Conservation (phyloP, 163 green algal species). For the Chlamydomonas reinhardtii region DNA sequence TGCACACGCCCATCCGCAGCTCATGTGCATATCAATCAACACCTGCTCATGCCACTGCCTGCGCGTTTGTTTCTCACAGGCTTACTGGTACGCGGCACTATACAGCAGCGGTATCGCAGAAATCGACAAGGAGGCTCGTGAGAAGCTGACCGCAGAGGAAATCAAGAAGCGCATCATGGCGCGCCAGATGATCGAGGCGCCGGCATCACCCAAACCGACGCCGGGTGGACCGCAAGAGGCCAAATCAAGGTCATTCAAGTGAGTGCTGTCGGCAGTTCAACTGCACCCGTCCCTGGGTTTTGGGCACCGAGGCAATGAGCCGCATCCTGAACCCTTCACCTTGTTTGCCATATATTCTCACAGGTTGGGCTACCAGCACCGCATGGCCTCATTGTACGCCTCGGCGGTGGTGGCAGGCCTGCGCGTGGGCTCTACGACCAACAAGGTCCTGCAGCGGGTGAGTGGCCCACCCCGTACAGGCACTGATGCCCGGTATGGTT, state of each 20-base stretch:
- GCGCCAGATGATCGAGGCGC: too few relatives aligned
- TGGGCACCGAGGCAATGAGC: too few relatives aligned
- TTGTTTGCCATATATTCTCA: too few relatives aligned
- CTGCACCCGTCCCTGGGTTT: too few relatives aligned
- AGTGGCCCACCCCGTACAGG: too few relatives aligned
- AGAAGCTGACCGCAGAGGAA: constrained; percentile 27
- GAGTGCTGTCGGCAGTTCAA: too few relatives aligned
- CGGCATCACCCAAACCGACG: too few relatives aligned
- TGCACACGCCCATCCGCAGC: too few relatives aligned
- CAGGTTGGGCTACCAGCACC: background rate
- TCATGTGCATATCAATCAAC: too few relatives aligned
- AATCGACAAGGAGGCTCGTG: background rate
- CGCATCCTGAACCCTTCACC: too few relatives aligned
- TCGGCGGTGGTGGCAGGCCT: background rate
- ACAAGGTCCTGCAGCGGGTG: constrained; percentile 8
- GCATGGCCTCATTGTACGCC: background rate
- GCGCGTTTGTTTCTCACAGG: background rate
- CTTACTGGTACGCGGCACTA: constrained; percentile 20
- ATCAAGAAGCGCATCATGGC: background rate
- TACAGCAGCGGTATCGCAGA: background rate
- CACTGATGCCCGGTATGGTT: too few relatives aligned
- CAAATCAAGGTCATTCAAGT: background rate
- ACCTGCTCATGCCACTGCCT: background rate
- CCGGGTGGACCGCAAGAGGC: background rate
- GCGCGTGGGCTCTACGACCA: constrained; percentile 24